phyloP scores from a whole-genome alignment of 2,329 filamentous ascomycete species.

The Aspergillus tubingensis region DNA sequence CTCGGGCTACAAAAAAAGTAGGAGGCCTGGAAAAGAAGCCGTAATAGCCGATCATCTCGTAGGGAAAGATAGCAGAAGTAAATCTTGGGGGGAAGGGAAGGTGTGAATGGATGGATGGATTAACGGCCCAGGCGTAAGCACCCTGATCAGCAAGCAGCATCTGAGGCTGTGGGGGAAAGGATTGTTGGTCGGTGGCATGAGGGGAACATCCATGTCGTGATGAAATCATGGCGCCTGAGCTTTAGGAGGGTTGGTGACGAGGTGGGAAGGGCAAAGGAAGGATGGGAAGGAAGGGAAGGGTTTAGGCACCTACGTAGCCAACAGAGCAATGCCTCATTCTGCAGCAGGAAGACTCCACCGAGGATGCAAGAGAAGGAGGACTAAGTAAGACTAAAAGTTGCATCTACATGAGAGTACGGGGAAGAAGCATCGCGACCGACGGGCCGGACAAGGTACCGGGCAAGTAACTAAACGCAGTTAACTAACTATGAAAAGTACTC shows the following conservation, averaged over 20 bases:
- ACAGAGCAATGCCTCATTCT: not conserved
- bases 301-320: constrained; percentile 2
- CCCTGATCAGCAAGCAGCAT: constrained; percentile 1
- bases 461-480: not conserved
- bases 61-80: not conserved
- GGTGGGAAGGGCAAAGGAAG: not conserved
- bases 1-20: not conserved
- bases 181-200: not conserved
- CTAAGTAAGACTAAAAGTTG: too few species aligned
- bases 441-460: not conserved
- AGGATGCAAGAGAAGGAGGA: not conserved
- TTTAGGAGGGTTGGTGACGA: not conserved
- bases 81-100: not conserved
- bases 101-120: too few species aligned
- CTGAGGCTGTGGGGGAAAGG: not conserved
- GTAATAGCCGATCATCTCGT: not conserved
- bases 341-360: not conserved
- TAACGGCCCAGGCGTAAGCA: not conserved
- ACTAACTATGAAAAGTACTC: too few species aligned
- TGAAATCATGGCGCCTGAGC: not conserved
- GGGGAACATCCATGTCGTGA: not conserved
- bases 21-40: not conserved
- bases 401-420: not conserved
- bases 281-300: not conserved
- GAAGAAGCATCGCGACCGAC: not conserved